Evolutionary conservation across 1,284 basidiomycete species (phyloP), one percentile per base, ranked within the genome.

Genomic region (Phylloboletellus chloephorus): DNA sequence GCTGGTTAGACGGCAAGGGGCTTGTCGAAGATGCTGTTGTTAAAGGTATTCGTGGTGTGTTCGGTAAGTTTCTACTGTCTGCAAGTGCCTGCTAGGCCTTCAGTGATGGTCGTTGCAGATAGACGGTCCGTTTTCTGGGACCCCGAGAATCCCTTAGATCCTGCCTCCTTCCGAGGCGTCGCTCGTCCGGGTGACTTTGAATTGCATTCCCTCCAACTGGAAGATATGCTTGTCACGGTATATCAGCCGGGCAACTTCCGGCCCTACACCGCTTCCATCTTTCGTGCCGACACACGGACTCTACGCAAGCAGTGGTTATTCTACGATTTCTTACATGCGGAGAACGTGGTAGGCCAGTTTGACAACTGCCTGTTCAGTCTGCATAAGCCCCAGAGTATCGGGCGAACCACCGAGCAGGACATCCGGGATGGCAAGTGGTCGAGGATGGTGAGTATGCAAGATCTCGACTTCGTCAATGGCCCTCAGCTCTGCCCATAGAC

Each of bases 321-420:
- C 64, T 95, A 94, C 60, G 94, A 97, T 61, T 82, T 93, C 53
- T 66, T 94, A 42, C 81, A 79, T 32, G 95, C 95, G 0, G 93
- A 98, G 53, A 88, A 86, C 43, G 89, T 98, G 42, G 95, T 96
- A 4, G 95, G 95, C 1, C 96, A 99, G 60, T 89, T 95, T 51
- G 95, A 99, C 61, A 97, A 97, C 55, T 99, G 96, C 57, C 61
- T 99, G 11, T 97, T 98, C 69, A 97, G 93, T 57, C 63, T 99
- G 49, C 95, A 98, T 63, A 90, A 87, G 60, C 95, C 95, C 7
- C 95, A 99, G 66, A 95, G 89, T 60, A 91, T 98, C 37, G 90
- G 93, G 4, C 74, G 89, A 48, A 94, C 89, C 4, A 89, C 80
- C 33, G 85, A 88, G 49, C 83, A 82, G 56, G 88, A 94, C 49